Conservation (phyloP, 1,284 basidiomycete genomes). For the Meripilus lineatus region DNA sequence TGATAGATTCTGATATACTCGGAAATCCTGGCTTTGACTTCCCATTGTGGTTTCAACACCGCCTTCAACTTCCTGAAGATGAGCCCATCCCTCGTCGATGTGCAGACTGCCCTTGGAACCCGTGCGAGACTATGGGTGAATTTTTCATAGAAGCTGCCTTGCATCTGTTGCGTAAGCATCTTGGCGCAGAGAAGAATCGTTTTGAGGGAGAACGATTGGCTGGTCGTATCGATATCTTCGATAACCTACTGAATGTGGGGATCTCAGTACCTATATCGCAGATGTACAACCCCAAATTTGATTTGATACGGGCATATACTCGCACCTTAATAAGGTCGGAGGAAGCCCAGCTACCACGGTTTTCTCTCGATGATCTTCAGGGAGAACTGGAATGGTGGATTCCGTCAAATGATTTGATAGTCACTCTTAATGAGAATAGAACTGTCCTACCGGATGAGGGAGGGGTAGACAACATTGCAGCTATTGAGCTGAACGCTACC, state of each 20-base stretch:
- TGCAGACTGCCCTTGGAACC: neutral
- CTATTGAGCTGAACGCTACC: neutral
- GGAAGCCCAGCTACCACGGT: neutral
- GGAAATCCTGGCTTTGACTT: constrained; percentile 6
- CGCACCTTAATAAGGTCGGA: neutral
- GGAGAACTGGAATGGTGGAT: neutral
- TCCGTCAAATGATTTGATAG: neutral
- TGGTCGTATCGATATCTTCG: neutral
- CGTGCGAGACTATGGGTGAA: neutral
- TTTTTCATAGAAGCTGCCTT: neutral
- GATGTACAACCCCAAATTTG: constrained; percentile 1
- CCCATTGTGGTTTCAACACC: constrained; percentile 3
- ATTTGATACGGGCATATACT: constrained; percentile 2
- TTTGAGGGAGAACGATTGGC: neutral
- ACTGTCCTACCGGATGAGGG: neutral
- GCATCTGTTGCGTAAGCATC: neutral
- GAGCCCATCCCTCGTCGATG: neutral
- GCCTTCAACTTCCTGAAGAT: neutral
- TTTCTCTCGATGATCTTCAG: neutral
- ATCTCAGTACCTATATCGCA: neutral
- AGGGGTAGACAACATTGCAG: neutral
- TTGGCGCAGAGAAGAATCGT: neutral
- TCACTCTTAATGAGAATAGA: too few species aligned
- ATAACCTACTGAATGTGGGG: neutral
- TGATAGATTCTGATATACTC: neutral